A percentile compares a stretch with the other conserved stretches of the same genome.
Conservation (phyloP, 495 filamentous ascomycete genomes). For the Aspergillus funiculosus region DNA sequence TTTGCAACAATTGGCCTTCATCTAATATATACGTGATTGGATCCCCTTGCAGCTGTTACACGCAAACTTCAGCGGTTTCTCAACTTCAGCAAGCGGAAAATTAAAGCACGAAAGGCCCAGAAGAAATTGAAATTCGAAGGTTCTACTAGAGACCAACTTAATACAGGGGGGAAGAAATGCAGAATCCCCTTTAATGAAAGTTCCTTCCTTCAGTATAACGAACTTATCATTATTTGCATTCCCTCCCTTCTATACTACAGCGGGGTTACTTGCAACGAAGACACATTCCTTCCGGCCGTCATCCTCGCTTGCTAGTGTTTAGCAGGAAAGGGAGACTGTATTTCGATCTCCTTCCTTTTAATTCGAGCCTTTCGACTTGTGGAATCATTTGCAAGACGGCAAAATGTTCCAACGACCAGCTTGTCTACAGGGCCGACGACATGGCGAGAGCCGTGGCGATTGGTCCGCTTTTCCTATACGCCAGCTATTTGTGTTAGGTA, state of each 20-base stretch:
- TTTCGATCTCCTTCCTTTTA: not conserved
- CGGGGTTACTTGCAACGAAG: conserved; percentile 15
- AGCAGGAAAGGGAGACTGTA: conserved; percentile 5
- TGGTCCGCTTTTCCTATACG: conserved; percentile 46
- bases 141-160: conserved; percentile 4
- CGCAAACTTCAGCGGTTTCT: conserved; percentile 12
- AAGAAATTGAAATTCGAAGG: conserved; percentile 7
- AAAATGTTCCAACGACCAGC: conserved; percentile 39
- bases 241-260: conserved; percentile 21
- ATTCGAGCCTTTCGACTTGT: not conserved
- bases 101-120: conserved; percentile 8
- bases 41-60: conserved; percentile 20
- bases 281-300: conserved; percentile 19
- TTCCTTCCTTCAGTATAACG: conserved; percentile 13
- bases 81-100: conserved; percentile 11
- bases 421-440: conserved; percentile 34
- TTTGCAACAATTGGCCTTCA: conserved; percentile 1
- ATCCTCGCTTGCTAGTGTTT: conserved; percentile 9
- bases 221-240: conserved; percentile 23
- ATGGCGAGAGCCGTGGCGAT: conserved; percentile 29
- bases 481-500: conserved; percentile 71
- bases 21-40: conserved; percentile 13
- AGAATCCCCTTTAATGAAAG: conserved; percentile 19
- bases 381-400: conserved; percentile 4
- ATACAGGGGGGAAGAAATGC: conserved; percentile 23